These are phyloP conservation scores for Cladophialophora exuberans DNA, from an alignment of 2,329 filamentous ascomycete genomes.

Conservation along the genomic window DNA sequence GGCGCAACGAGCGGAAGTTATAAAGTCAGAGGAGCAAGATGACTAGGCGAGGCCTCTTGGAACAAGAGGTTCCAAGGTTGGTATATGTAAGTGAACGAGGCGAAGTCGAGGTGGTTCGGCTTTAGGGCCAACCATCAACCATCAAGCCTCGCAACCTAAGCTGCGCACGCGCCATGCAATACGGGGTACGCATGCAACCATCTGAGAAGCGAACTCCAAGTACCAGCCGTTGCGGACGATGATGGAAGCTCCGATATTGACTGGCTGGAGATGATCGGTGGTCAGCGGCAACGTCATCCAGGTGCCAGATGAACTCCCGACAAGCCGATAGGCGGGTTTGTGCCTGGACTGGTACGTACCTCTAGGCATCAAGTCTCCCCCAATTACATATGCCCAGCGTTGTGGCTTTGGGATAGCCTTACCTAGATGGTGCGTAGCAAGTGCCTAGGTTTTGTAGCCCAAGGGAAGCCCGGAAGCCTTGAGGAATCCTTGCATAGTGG, in stretches of 20 bases:
- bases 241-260: constrained; percentile 1
- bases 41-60: background rate
- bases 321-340: constrained; percentile 16
- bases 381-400: too few species aligned
- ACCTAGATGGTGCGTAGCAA: too few species aligned
- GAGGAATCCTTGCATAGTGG: constrained; percentile 1
- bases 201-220: background rate
- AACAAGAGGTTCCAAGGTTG: background rate
- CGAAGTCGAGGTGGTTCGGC: background rate
- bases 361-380: too few species aligned
- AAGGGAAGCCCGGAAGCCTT: background rate
- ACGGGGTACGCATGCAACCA: background rate
- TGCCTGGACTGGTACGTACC: too few species aligned
- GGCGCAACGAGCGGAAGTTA: background rate
- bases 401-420: too few species aligned
- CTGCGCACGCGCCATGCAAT: background rate
- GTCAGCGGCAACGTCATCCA: constrained; percentile 11
- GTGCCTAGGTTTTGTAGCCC: background rate
- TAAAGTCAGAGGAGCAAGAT: background rate
- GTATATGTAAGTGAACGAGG: constrained; percentile 14
- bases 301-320: background rate
- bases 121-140: too few species aligned
- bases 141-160: too few species aligned
- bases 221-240: constrained; percentile 1
- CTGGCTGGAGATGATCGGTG: background rate